These are phyloP conservation scores for Kregervanrija delftensis DNA, from an alignment of 805 yeast genomes.

Conservation along the genomic window DNA sequence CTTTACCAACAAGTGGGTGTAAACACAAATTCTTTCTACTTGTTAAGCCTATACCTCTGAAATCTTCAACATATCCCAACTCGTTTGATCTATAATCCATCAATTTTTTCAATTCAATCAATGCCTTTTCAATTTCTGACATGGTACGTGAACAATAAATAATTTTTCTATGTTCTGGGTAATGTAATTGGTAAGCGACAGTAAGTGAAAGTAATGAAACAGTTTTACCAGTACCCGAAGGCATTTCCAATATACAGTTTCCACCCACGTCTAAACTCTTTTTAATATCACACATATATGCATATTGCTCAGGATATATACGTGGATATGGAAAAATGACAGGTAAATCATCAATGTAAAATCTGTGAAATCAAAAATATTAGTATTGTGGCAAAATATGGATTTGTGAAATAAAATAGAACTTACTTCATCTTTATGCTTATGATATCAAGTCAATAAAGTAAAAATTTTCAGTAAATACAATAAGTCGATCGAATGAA, in stretches of 20 bases:
- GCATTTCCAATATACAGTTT: constrained; percentile 95
- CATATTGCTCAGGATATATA: constrained; percentile 97
- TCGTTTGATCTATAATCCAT: constrained; percentile 84
- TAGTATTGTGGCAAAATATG: constrained; percentile 7
- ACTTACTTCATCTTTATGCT: constrained; percentile 13
- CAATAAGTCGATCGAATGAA: too few relatives aligned
- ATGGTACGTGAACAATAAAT: constrained; percentile 98
- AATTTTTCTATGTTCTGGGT: constrained; percentile 90
- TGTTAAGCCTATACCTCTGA: constrained; percentile 89
- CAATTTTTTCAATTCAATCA: constrained; percentile 79
- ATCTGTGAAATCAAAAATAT: constrained; percentile 35
- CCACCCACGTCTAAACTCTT: constrained; percentile 94
- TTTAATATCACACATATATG: constrained; percentile 94
- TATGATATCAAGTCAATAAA: not conserved
- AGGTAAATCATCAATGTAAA: constrained; percentile 91
- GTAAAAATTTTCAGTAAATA: too few relatives aligned
- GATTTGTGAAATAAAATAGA: not conserved
- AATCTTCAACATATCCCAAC: constrained; percentile 82
- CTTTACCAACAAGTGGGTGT: constrained; percentile 82
- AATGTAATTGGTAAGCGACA: constrained; percentile 88
- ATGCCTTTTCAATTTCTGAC: constrained; percentile 97
- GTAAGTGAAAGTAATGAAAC: constrained; percentile 85
- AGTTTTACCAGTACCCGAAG: constrained; percentile 98
- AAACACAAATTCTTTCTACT: constrained; percentile 91
- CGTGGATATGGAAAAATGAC: constrained; percentile 94